A percentile compares a stretch with the other conserved stretches of the same genome.
Conservation (phyloP, 1,284 basidiomycete genomes). For the Moesziomyces globuligerus region DNA sequence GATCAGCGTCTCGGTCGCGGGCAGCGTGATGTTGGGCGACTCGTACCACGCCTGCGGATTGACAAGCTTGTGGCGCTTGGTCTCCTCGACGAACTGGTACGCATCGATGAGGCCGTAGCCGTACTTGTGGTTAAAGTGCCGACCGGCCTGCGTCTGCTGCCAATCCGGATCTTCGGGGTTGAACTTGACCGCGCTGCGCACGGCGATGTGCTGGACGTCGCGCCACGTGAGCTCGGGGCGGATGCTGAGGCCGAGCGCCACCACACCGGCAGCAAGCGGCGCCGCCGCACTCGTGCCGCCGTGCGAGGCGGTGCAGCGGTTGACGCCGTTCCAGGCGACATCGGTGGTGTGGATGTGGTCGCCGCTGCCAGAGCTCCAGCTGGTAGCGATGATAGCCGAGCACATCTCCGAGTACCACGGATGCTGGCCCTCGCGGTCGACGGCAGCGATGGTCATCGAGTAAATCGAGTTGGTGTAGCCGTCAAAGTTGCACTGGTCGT, state of each 20-base stretch:
- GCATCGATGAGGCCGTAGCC: slow-evolving; percentile 92
- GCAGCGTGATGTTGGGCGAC: slow-evolving; percentile 47
- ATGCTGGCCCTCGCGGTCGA: slow-evolving; percentile 90
- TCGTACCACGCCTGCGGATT: slow-evolving; percentile 88
- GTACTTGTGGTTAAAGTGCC: slow-evolving; percentile 94
- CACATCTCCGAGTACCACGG: slow-evolving; percentile 98
- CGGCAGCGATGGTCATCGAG: slow-evolving; percentile 91
- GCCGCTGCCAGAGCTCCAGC: slow-evolving; percentile 94
- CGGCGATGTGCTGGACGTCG: slow-evolving; percentile 90
- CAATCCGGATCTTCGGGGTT: slow-evolving; percentile 93
- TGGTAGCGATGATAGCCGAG: slow-evolving; percentile 94
- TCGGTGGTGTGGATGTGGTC: slow-evolving; percentile 87
- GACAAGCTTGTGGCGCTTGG: slow-evolving; percentile 83
- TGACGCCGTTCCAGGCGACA: slow-evolving; percentile 74
- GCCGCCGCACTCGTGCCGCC: slow-evolving; percentile 98
- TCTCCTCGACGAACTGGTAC: slow-evolving; percentile 81
- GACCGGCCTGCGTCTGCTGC: slow-evolving; percentile 83
- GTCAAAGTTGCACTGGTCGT: slow-evolving; percentile 99
- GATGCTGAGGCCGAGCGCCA: slow-evolving; percentile 61
- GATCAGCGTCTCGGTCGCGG: slow-evolving; percentile 70
- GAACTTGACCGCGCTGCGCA: slow-evolving; percentile 80
- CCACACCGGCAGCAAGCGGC: slow-evolving; percentile 76
- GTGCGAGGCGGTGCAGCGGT: slow-evolving; percentile 83
- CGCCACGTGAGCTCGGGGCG: slow-evolving; percentile 92
- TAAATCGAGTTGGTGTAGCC: slow-evolving; percentile 99